Conservation (phyloP, 345 rosid genomes). For the Zanthoxylum bungeanum region DNA sequence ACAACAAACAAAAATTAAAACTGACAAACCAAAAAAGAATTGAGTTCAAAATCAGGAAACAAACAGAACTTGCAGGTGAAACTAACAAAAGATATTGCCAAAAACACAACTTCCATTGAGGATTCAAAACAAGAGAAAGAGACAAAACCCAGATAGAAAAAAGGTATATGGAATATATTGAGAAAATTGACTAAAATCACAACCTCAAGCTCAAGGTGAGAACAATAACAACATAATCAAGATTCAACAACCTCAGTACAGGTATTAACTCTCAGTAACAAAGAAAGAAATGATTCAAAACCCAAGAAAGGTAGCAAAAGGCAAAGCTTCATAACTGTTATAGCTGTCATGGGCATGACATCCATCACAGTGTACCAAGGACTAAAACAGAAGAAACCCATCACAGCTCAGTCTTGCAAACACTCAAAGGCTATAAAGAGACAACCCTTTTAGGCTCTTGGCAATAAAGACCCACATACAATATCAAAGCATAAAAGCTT, state of each 20-base stretch:
- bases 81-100: no score
- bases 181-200: conserved; percentile 11
- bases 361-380: conserved; percentile 25
- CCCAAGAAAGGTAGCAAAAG: conserved; percentile 30
- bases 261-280: conserved; percentile 42
- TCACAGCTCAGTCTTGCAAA: conserved; percentile 28
- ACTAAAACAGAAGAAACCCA: conserved; percentile 37
- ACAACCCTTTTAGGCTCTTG: conserved; percentile 27
- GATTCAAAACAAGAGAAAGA: conserved; percentile 17
- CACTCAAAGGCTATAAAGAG: conserved; percentile 14
- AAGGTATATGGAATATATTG: conserved; percentile 7
- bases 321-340: conserved; percentile 7
- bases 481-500: conserved; percentile 1
- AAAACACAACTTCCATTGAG: no score
- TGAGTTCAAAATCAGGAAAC: background rate
- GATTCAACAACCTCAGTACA: conserved; percentile 24
- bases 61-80: conserved; percentile 20
- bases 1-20: conserved; percentile 7
- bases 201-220: conserved; percentile 7
- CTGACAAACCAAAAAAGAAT: background rate
- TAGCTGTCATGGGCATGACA: conserved; percentile 52
- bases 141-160: conserved; percentile 13
- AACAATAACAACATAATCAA: background rate
- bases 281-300: conserved; percentile 26
- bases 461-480: conserved; percentile 26